Conservation (phyloP, 495 filamentous ascomycete species). For the Tuber magnatum region DNA sequence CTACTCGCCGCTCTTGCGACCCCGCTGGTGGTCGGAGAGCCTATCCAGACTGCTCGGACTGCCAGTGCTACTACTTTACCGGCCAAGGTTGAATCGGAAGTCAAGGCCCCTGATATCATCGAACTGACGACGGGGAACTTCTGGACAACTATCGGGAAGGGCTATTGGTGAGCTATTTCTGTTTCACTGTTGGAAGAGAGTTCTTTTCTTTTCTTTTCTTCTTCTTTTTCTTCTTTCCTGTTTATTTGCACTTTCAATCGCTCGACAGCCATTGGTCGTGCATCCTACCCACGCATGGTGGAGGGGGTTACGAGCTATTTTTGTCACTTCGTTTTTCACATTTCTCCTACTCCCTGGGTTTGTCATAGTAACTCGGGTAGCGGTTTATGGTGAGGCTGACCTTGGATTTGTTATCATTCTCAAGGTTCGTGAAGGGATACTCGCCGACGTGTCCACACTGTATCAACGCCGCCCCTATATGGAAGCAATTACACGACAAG, state of each 20-base stretch:
- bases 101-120: constrained; percentile 33
- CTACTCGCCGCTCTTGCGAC: constrained; percentile 22
- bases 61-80: constrained; percentile 6
- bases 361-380: constrained; percentile 7
- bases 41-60: constrained; percentile 4
- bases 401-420: constrained; percentile 38
- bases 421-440: constrained; percentile 68
- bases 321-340: neutral
- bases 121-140: constrained; percentile 37
- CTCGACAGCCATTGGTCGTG: constrained; percentile 6
- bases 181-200: neutral
- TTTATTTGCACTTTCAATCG: neutral
- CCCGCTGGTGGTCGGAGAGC: constrained; percentile 15
- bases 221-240: constrained; percentile 5
- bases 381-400: constrained; percentile 21
- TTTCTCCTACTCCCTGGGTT: neutral
- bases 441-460: constrained; percentile 65
- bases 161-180: constrained; percentile 35
- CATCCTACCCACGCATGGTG: neutral
- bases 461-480: constrained; percentile 68
- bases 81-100: constrained; percentile 19
- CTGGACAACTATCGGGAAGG: constrained; percentile 30
- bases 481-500: constrained; percentile 92
- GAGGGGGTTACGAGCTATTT: neutral
- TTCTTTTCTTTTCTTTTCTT: no score